Evolutionary conservation across 495 filamentous ascomycete species (phyloP).

Genomic region (Aspergillus sclerotiicarbonarius): DNA sequence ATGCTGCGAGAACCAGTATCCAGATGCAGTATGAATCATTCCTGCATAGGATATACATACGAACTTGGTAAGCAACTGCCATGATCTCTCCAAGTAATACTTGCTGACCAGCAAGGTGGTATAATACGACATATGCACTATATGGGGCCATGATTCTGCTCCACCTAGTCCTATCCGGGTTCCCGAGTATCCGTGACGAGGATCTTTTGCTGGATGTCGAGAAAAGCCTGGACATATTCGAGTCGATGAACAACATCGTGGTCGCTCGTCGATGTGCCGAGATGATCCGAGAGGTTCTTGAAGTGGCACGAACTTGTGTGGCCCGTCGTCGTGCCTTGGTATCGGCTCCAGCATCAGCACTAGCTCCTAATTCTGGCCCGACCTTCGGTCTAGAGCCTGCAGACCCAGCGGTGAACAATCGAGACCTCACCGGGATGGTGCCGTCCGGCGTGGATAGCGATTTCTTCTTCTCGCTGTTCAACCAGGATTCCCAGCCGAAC

Average conservation of each 20-base stretch:
- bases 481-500: slow-evolving; percentile 19
- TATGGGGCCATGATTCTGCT: slow-evolving; percentile 28
- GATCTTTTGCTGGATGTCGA: slow-evolving; percentile 24
- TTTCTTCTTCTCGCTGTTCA: slow-evolving; percentile 27
- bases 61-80: slow-evolving; percentile 22
- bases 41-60: slow-evolving; percentile 29
- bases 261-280: slow-evolving; percentile 28
- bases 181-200: slow-evolving; percentile 20
- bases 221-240: slow-evolving; percentile 28
- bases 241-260: slow-evolving; percentile 28
- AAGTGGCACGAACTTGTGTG: slow-evolving; percentile 23
- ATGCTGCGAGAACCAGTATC: slow-evolving; percentile 23
- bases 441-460: slow-evolving; percentile 13
- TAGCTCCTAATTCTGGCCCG: background rate
- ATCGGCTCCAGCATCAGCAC: background rate
- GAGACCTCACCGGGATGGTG: background rate
- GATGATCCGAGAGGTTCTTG: slow-evolving; percentile 26
- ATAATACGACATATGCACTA: slow-evolving; percentile 30
- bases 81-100: background rate
- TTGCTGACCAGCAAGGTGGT: slow-evolving; percentile 23
- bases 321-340: slow-evolving; percentile 7
- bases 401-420: background rate
- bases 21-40: slow-evolving; percentile 32
- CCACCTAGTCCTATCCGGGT: slow-evolving; percentile 23
- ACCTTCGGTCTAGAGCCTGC: background rate